Evolutionary conservation across 148 eudicot species (phyloP).

Genomic region (Rhododendron molle): DNA sequence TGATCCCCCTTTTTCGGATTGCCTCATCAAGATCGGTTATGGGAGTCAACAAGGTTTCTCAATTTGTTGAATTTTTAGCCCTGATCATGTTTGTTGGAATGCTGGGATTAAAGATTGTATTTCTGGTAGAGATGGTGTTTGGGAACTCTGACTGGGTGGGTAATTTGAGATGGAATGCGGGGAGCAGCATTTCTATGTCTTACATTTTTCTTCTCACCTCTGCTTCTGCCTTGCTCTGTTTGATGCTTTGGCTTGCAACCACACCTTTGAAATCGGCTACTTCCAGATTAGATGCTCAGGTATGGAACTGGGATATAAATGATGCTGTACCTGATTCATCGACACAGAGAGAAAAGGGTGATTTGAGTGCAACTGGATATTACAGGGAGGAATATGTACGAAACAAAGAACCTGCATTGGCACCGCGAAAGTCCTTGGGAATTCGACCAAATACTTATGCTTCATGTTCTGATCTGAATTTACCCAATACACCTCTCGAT

Average conservation of each 20-base stretch:
- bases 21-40: conserved; percentile 73
- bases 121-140: conserved; percentile 79
- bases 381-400: conserved; percentile 25
- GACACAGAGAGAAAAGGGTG: conserved; percentile 30
- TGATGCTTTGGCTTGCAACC: conserved; percentile 70
- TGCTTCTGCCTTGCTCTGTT: conserved; percentile 44
- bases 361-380: conserved; percentile 22
- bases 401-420: conserved; percentile 32
- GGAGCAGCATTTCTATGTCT: conserved; percentile 37
- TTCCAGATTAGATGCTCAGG: conserved; percentile 42
- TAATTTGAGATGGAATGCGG: conserved; percentile 70
- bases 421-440: conserved; percentile 23
- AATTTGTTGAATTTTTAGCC: conserved; percentile 59
- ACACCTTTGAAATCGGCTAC: conserved; percentile 76
- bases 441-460: conserved; percentile 23
- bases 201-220: conserved; percentile 54
- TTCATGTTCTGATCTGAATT: conserved; percentile 32
- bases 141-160: conserved; percentile 84
- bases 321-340: conserved; percentile 29
- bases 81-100: conserved; percentile 61
- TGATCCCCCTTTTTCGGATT: conserved; percentile 82
- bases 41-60: conserved; percentile 73
- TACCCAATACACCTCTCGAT: conserved; percentile 60
- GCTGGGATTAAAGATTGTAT: conserved; percentile 62
- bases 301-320: conserved; percentile 43